Percentiles rank a stretch among this genome's conserved stretches.
Conservation (phyloP, 257 asterid species). For the Solanum gandarillasii region DNA sequence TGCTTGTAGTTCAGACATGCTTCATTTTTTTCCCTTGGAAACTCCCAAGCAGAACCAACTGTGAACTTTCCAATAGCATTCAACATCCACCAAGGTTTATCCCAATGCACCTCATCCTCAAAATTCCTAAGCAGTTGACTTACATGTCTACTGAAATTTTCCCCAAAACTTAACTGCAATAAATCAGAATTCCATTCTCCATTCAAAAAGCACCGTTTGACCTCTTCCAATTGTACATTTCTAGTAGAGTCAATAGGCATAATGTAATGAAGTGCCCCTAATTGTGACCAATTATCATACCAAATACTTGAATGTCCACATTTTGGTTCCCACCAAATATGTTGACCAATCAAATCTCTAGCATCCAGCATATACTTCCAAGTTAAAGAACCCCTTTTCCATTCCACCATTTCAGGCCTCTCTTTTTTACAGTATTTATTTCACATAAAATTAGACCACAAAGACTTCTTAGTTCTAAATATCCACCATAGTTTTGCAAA, state of each 20-base stretch:
- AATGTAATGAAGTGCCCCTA: neutral
- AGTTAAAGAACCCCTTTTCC: neutral
- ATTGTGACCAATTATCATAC: neutral
- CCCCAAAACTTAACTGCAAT: neutral
- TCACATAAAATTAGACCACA: too few relatives aligned
- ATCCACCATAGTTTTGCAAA: too few relatives aligned
- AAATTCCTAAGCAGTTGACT: neutral
- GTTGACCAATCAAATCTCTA: neutral
- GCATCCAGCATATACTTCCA: neutral
- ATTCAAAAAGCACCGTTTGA: too few relatives aligned
- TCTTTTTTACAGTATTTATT: neutral
- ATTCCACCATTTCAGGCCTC: neutral
- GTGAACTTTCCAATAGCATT: neutral
- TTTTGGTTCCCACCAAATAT: neutral
- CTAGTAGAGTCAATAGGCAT: neutral
- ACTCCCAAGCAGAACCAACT: neutral
- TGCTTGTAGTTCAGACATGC: neutral
- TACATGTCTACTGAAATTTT: neutral
- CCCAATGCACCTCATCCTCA: neutral
- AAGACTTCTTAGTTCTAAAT: too few relatives aligned
- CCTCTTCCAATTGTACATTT: neutral
- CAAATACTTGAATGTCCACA: neutral
- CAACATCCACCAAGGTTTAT: neutral
- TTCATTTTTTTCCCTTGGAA: neutral
- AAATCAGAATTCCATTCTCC: neutral